A percentile compares a stretch with the other conserved stretches of the same genome.
Evolutionary conservation across 2,329 filamentous ascomycete species (phyloP).

Genomic region (Huntiella decipiens): DNA sequence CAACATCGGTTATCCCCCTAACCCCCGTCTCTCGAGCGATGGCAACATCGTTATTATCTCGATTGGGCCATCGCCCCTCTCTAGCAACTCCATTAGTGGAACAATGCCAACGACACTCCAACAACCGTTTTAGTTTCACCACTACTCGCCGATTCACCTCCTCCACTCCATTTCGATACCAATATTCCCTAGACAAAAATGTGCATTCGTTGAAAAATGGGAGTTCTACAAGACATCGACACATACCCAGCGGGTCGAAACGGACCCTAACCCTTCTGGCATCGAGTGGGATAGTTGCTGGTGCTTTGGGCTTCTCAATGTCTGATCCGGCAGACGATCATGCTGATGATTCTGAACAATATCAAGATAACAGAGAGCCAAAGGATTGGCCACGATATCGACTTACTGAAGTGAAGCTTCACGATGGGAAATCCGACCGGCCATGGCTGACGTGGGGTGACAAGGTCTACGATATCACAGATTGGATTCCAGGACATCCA

Average conservation of each 20-base stretch:
- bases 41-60: constrained; percentile 12
- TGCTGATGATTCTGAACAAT: no score
- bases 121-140: background rate
- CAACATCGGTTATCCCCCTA: constrained; percentile 9
- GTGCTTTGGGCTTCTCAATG: constrained; percentile 3
- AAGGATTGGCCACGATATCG: constrained; percentile 27
- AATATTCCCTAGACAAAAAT: background rate
- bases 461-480: constrained; percentile 52
- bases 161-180: constrained; percentile 4
- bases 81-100: constrained; percentile 5
- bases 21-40: constrained; percentile 8
- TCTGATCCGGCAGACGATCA: constrained; percentile 6
- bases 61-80: constrained; percentile 7
- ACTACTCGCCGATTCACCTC: background rate
- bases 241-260: background rate
- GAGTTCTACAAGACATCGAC: background rate
- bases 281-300: constrained; percentile 7
- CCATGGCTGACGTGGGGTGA: constrained; percentile 47
- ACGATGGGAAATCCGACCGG: constrained; percentile 29
- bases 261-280: constrained; percentile 12
- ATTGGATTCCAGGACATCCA: constrained; percentile 46
- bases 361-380: constrained; percentile 18
- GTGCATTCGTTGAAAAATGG: background rate
- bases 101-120: constrained; percentile 6
- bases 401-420: constrained; percentile 31